Evolutionary conservation across 2,329 filamentous ascomycete genomes (phyloP).

Genomic region (Fusarium praegraminearum): DNA sequence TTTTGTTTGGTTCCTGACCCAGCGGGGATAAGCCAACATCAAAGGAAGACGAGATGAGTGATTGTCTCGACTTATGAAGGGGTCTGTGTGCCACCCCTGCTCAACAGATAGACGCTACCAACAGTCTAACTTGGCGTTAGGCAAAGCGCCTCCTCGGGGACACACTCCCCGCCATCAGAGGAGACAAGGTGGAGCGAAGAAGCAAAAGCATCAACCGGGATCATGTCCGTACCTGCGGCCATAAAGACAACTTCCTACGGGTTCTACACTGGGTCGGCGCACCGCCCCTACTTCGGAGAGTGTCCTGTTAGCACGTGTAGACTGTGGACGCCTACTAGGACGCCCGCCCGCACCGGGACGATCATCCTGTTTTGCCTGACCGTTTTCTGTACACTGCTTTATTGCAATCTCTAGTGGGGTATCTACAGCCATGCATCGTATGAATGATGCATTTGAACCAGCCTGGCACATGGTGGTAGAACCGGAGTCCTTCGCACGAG

Average conservation of each 20-base stretch:
- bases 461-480: slow-evolving; percentile 10
- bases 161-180: slow-evolving; percentile 36
- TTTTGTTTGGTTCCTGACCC: slow-evolving; percentile 49
- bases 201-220: slow-evolving; percentile 49
- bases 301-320: slow-evolving; percentile 34
- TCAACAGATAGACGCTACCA: slow-evolving; percentile 44
- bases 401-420: slow-evolving; percentile 24
- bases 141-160: slow-evolving; percentile 29
- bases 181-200: slow-evolving; percentile 44
- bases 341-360: slow-evolving; percentile 30
- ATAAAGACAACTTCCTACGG: slow-evolving; percentile 36
- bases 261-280: slow-evolving; percentile 14
- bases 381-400: slow-evolving; percentile 34
- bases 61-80: slow-evolving; percentile 51
- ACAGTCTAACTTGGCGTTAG: slow-evolving; percentile 45
- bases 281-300: slow-evolving; percentile 21
- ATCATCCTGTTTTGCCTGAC: slow-evolving; percentile 39
- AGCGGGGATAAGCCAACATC: slow-evolving; percentile 45
- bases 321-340: slow-evolving; percentile 11
- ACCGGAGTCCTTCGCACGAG: slow-evolving; percentile 6
- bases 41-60: slow-evolving; percentile 46
- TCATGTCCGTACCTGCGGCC: slow-evolving; percentile 49
- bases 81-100: slow-evolving; percentile 53
- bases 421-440: slow-evolving; percentile 20
- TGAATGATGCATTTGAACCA: slow-evolving; percentile 38